Percentiles rank a stretch among this genome's conserved stretches.
Evolutionary conservation across 495 filamentous ascomycete species (phyloP).

Genomic region (Aspergillus ellipticus): DNA sequence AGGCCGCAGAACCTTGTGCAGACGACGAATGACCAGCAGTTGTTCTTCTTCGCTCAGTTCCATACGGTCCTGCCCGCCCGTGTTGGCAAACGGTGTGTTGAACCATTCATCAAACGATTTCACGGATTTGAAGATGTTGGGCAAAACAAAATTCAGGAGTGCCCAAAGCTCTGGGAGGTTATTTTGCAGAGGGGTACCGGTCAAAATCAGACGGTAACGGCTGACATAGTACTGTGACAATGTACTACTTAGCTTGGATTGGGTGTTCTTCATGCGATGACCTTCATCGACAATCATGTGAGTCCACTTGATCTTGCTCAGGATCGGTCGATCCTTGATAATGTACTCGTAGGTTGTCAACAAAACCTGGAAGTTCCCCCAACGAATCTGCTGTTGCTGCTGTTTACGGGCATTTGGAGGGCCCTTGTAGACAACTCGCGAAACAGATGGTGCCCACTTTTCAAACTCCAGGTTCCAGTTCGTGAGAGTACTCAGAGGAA

Average conservation of each 20-base stretch:
- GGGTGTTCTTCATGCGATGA: slow-evolving; percentile 99
- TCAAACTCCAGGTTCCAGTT: slow-evolving; percentile 99
- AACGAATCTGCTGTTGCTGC: slow-evolving; percentile 90
- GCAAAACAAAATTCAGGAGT: slow-evolving; percentile 94
- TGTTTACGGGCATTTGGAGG: slow-evolving; percentile 84
- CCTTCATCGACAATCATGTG: slow-evolving; percentile 99
- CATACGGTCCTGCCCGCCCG: slow-evolving; percentile 96
- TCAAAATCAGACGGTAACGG: slow-evolving; percentile 92
- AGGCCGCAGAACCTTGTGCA: slow-evolving; percentile 95
- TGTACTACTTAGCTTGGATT: slow-evolving; percentile 92
- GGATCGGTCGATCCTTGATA: slow-evolving; percentile 92
- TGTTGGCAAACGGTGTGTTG: slow-evolving; percentile 98
- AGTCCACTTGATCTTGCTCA: slow-evolving; percentile 97
- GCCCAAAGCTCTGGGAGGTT: slow-evolving; percentile 96
- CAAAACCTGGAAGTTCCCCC: slow-evolving; percentile 92
- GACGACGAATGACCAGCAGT: slow-evolving; percentile 93
- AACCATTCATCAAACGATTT: slow-evolving; percentile 99
- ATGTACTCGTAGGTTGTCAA: slow-evolving; percentile 99
- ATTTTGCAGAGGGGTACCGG: slow-evolving; percentile 95
- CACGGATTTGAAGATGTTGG: slow-evolving; percentile 98
- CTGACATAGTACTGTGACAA: slow-evolving; percentile 93
- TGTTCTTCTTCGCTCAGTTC: slow-evolving; percentile 99
- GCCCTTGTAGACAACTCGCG: slow-evolving; percentile 92
- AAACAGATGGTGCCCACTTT: slow-evolving; percentile 91
- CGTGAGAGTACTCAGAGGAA: slow-evolving; percentile 91